Conservation (phyloP, 805 yeast genomes). For the Blastobotrys parvus region DNA sequence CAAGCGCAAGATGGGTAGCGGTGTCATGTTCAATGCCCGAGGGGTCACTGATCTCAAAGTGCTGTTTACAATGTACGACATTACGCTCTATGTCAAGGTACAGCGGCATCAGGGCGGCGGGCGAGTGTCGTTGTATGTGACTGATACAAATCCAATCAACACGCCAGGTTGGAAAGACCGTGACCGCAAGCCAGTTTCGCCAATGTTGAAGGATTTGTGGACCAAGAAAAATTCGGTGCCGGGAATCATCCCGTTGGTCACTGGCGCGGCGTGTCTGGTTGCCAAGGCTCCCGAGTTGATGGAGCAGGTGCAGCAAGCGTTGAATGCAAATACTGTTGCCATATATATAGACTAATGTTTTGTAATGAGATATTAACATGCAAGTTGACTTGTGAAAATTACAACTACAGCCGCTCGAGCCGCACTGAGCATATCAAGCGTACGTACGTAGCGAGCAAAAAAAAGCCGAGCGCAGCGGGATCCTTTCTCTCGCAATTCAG, state of each 20-base stretch:
- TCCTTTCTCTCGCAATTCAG: too few relatives aligned
- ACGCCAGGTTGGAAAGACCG: conserved; percentile 1
- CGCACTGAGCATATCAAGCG: too few relatives aligned
- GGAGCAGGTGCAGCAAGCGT: background rate
- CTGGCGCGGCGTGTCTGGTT: conserved; percentile 18
- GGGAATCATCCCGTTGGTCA: conserved; percentile 17
- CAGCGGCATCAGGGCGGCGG: conserved; percentile 16
- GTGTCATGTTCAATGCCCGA: conserved; percentile 20
- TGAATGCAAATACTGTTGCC: background rate
- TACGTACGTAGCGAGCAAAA: too few relatives aligned
- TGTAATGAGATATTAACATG: too few relatives aligned
- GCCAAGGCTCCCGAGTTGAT: conserved; percentile 5
- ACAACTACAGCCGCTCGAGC: too few relatives aligned
- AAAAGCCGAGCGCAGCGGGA: too few relatives aligned
- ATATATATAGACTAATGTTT: too few relatives aligned
- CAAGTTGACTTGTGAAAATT: too few relatives aligned
- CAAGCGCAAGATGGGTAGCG: background rate
- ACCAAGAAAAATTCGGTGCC: conserved; percentile 1
- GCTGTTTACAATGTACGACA: conserved; percentile 3
- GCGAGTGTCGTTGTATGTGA: conserved; percentile 14
- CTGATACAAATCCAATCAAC: conserved; percentile 4
- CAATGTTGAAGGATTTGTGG: conserved; percentile 9
- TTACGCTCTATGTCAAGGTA: conserved; percentile 4
- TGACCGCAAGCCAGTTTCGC: conserved; percentile 7
- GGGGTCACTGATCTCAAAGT: conserved; percentile 13